Conservation (phyloP, 2,329 filamentous ascomycete species). For the Lachnellula subtilissima region DNA sequence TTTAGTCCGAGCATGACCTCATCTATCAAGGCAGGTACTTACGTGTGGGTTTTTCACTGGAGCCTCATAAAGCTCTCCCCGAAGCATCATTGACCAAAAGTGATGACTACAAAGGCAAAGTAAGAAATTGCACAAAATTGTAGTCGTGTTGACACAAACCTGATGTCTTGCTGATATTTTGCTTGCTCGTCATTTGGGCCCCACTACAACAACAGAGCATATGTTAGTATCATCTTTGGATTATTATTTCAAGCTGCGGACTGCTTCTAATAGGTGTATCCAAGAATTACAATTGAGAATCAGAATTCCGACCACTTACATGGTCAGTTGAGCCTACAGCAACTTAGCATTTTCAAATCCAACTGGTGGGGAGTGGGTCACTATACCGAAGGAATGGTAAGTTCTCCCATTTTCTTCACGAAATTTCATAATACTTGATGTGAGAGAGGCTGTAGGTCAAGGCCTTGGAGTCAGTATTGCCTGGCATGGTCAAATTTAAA, state of each 20-base stretch:
- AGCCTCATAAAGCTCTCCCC: constrained; percentile 36
- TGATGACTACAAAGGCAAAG: constrained; percentile 27
- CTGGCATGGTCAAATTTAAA: no score
- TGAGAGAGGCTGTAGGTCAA: constrained; percentile 12
- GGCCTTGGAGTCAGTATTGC: no score
- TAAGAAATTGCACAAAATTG: not conserved
- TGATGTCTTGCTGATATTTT: constrained; percentile 18
- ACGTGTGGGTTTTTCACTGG: constrained; percentile 36
- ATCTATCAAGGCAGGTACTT: not conserved
- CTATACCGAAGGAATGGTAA: constrained; percentile 18
- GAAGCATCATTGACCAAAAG: constrained; percentile 35
- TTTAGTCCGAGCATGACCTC: not conserved
- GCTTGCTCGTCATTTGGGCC: constrained; percentile 19
- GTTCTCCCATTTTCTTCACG: constrained; percentile 26
- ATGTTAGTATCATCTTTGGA: not conserved
- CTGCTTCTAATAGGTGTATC: not conserved
- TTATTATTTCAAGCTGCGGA: not conserved
- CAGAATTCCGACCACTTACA: not conserved
- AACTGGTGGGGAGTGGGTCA: no score
- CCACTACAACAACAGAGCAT: not conserved
- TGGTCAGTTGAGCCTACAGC: constrained; percentile 14
- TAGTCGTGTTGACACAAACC: not conserved
- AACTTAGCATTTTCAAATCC: not conserved
- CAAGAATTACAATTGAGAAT: not conserved
- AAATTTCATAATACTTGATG: constrained; percentile 21